Percentiles rank a stretch among this genome's conserved stretches.
Conservation (phyloP, 2,329 filamentous ascomycete species). For the Arthrobotrys conoides region DNA sequence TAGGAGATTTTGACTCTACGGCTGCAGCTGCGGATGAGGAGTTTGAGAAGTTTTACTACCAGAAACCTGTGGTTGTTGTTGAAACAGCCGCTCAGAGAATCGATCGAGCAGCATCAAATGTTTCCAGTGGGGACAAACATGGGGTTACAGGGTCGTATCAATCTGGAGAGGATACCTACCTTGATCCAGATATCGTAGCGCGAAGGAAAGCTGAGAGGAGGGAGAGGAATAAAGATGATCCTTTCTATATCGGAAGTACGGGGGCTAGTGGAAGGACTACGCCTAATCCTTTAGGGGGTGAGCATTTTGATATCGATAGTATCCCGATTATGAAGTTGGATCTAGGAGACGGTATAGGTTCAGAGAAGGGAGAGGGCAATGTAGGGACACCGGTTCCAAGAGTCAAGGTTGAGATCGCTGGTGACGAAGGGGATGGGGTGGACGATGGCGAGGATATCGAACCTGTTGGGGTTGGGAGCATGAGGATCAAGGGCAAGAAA, state of each 20-base stretch:
- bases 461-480: conserved; percentile 66
- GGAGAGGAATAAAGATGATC: conserved; percentile 90
- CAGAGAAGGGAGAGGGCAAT: conserved; percentile 62
- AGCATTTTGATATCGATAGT: conserved; percentile 86
- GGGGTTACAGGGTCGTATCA: conserved; percentile 70
- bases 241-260: conserved; percentile 82
- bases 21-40: conserved; percentile 73
- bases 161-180: conserved; percentile 76
- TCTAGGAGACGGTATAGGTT: conserved; percentile 73
- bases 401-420: conserved; percentile 77
- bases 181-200: conserved; percentile 81
- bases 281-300: conserved; percentile 68
- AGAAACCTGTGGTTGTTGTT: conserved; percentile 64
- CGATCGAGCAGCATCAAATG: conserved; percentile 60
- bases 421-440: conserved; percentile 78
- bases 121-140: conserved; percentile 26
- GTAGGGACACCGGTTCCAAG: conserved; percentile 68
- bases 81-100: conserved; percentile 62
- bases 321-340: conserved; percentile 97
- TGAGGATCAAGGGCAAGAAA: conserved; percentile 71
- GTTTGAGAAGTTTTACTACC: conserved; percentile 78
- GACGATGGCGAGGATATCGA: conserved; percentile 72
- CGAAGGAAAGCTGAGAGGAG: conserved; percentile 81
- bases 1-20: conserved; percentile 68
- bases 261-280: conserved; percentile 61